These are phyloP conservation scores for Rhodosporidiobolus odoratus DNA, from an alignment of 768 basidiomycete genomes.

Conservation along the genomic window DNA sequence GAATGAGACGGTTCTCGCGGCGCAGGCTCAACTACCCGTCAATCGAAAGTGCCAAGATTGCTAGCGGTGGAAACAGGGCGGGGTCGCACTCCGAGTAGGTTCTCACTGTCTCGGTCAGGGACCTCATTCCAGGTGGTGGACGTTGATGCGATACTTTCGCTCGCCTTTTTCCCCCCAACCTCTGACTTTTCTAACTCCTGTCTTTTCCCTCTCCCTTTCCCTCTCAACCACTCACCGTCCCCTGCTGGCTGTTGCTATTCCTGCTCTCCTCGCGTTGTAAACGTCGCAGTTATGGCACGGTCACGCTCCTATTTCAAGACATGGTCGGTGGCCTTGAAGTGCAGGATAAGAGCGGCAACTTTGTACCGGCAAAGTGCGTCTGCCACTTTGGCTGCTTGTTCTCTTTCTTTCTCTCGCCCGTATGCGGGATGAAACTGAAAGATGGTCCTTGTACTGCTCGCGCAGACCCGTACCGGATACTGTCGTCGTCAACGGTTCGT, in stretches of 20 bases:
- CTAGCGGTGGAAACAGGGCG: slow-evolving; percentile 68
- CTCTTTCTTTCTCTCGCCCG: too few species aligned
- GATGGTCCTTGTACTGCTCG: too few species aligned
- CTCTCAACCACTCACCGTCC: too few species aligned
- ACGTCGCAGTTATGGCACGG: slow-evolving; percentile 26
- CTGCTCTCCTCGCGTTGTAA: too few species aligned
- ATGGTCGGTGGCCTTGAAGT: slow-evolving; percentile 61
- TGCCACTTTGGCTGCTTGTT: not conserved
- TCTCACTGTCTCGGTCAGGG: not conserved
- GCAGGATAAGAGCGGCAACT: slow-evolving; percentile 54
- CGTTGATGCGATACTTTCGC: too few species aligned
- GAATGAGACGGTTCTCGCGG: not conserved
- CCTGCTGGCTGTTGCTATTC: too few species aligned
- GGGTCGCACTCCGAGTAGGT: slow-evolving; percentile 66
- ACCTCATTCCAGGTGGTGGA: too few species aligned
- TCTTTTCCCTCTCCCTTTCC: too few species aligned
- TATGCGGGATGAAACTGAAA: too few species aligned
- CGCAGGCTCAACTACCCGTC: slow-evolving; percentile 65
- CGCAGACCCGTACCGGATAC: slow-evolving; percentile 44
- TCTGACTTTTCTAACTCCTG: too few species aligned
- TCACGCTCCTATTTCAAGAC: slow-evolving; percentile 60
- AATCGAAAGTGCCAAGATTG: slow-evolving; percentile 56
- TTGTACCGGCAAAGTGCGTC: slow-evolving; percentile 41
- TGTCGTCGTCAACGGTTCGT: slow-evolving; percentile 27
- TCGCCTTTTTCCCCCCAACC: too few species aligned